A percentile compares a stretch with the other conserved stretches of the same genome.
These are phyloP conservation scores for Usnea hakonensis DNA, from an alignment of 495 filamentous ascomycete genomes.

Conservation along the genomic window DNA sequence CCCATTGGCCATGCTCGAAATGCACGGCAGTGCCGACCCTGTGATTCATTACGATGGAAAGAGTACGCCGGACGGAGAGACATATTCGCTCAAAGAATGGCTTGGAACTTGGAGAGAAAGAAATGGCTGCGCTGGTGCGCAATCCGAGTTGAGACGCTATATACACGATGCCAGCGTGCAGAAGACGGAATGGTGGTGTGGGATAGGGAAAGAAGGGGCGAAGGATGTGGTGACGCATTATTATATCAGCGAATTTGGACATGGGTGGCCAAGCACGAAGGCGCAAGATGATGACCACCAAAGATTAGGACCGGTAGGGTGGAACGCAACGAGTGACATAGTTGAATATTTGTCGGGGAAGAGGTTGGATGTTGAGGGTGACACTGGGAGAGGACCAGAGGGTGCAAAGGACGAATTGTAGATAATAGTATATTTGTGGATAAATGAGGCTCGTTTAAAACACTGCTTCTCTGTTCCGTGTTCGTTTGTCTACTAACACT, in stretches of 20 bases:
- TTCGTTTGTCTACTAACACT: not conserved
- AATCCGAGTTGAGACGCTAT: not conserved
- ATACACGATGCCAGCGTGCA: slow-evolving; percentile 2
- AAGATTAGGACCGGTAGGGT: slow-evolving; percentile 3
- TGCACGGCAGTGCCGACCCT: not conserved
- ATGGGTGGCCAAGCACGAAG: slow-evolving; percentile 3
- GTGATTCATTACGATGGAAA: slow-evolving; percentile 3
- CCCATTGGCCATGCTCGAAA: slow-evolving; percentile 2
- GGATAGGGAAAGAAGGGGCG: not conserved
- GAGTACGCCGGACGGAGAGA: slow-evolving; percentile 9
- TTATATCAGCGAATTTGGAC: slow-evolving; percentile 1
- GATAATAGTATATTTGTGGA: not conserved
- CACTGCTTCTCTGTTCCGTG: not conserved
- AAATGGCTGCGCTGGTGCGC: not conserved
- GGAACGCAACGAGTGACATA: slow-evolving; percentile 1
- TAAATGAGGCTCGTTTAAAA: not conserved
- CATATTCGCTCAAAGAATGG: slow-evolving; percentile 2
- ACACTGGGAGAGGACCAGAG: not conserved
- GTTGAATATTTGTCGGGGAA: not conserved
- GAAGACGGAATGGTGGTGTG: slow-evolving; percentile 7
- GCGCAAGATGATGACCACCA: slow-evolving; percentile 5
- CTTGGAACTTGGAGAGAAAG: not conserved
- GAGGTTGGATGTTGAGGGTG: not conserved
- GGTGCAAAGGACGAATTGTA: slow-evolving; percentile 2
- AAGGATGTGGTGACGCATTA: slow-evolving; percentile 6